Base-by-base conservation (phyloP, 805 yeast species). In the Kodamaea restingae region DNA sequence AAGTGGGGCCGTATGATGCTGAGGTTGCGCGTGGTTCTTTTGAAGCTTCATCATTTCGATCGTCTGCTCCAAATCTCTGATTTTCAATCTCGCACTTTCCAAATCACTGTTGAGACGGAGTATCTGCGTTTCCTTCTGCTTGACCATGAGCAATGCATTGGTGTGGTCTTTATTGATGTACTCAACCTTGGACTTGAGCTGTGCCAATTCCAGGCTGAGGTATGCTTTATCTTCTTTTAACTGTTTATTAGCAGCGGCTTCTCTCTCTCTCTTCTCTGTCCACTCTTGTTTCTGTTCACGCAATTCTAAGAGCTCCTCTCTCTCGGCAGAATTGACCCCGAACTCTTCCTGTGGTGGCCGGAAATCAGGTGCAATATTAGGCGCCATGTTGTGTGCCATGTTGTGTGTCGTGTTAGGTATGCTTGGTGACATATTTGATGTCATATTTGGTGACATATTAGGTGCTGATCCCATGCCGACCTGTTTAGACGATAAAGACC, bases 101-200 rank as follows among this genome's bases (percentile, higher is more conserved):
- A 80, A 56, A 50, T 86, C 93, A 34, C 78, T 73, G 30, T 66
- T 73, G 17, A 78, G 61, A 32, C 93, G 63, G 31, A 72, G 65
- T 7, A 85, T 57, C 53, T 81, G 88, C 0, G 86, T 77, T 35
- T 85, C 93, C 46, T 78, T 80, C 22, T 85, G 80, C 55, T 82
- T 82, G 17, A 76, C 54, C 39, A 71, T 64, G 49, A 81, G 63
- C 32, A 64, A 63, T 35, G 73, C 68, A 29, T 67, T 68, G 2
- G 81, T 76, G 35, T 71, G 70, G 36, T 77, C 80, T 34, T 71
- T 76, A 45, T 67, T 67, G 32, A 73, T 52, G 37, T 55, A 65
- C 14, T 74, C 78, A 10, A 66, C 43, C 40, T 65, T 43, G 32
- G 48, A 37, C 49, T 63, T 47, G 15, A 55, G 31, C 17, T 43